Conservation (phyloP, 2,329 filamentous ascomycete species). For the Coccinonectria pachysandricola region DNA sequence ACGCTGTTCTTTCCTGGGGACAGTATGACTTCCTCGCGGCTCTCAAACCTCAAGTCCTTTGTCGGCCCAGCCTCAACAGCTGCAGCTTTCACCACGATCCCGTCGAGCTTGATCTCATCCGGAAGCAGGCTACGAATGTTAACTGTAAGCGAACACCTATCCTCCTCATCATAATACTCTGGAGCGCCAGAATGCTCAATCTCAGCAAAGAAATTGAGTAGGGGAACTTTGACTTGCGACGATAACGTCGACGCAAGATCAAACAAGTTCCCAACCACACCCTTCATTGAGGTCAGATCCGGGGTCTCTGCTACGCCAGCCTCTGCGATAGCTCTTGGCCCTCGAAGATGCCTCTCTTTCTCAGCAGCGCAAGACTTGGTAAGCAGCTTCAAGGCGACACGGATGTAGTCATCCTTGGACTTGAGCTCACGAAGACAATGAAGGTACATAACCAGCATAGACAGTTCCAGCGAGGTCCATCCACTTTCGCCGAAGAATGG, state of each 20-base stretch:
- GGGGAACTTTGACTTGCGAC: constrained; percentile 54
- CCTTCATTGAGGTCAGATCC: constrained; percentile 32
- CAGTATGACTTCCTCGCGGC: constrained; percentile 17
- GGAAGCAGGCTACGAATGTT: constrained; percentile 61
- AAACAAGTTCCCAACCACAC: constrained; percentile 38
- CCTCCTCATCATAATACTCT: constrained; percentile 56
- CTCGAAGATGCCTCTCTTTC: constrained; percentile 34
- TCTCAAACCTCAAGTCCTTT: constrained; percentile 43
- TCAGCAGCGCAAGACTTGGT: constrained; percentile 53
- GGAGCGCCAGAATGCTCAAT: constrained; percentile 59
- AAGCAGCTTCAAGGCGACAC: constrained; percentile 63
- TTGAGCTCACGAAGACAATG: constrained; percentile 69
- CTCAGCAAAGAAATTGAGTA: constrained; percentile 64
- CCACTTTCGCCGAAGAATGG: constrained; percentile 67
- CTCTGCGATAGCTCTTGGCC: constrained; percentile 16
- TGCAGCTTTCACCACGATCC: constrained; percentile 53
- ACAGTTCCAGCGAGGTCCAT: constrained; percentile 72
- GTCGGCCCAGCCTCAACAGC: constrained; percentile 42
- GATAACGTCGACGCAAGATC: constrained; percentile 32
- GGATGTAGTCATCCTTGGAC: constrained; percentile 68
- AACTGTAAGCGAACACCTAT: constrained; percentile 65
- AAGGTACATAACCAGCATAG: constrained; percentile 78
- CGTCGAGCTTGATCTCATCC: constrained; percentile 57
- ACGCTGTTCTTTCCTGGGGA: constrained; percentile 40
- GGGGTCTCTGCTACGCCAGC: constrained; percentile 9